phyloP scores from a whole-genome alignment of 1,139 yeast genomes.

The Candida pseudoviswanathii region DNA sequence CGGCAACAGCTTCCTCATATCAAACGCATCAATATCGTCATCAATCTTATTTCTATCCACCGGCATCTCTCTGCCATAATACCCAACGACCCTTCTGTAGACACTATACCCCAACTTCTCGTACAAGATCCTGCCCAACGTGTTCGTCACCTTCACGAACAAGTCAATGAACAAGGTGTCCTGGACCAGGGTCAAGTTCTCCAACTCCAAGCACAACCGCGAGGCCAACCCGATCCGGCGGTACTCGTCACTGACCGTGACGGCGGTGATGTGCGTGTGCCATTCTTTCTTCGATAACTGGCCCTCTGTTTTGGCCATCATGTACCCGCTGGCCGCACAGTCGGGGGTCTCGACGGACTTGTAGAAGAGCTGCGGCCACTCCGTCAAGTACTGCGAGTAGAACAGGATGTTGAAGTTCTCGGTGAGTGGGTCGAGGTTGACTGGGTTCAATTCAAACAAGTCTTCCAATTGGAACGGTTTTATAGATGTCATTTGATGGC shows the following conservation, averaged over 20 bases:
- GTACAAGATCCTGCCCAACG: constrained; percentile 77
- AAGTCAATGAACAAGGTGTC: constrained; percentile 84
- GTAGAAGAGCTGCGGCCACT: constrained; percentile 91
- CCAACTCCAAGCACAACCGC: constrained; percentile 71
- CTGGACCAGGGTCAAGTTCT: constrained; percentile 62
- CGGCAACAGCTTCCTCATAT: constrained; percentile 70
- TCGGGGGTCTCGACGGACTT: constrained; percentile 54
- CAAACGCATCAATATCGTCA: constrained; percentile 86
- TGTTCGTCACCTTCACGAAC: constrained; percentile 85
- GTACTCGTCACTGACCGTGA: constrained; percentile 81
- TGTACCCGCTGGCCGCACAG: constrained; percentile 61
- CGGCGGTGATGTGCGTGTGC: constrained; percentile 98
- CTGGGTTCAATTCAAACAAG: constrained; percentile 66
- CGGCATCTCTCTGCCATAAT: constrained; percentile 62
- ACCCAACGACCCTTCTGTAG: constrained; percentile 86
- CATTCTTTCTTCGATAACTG: constrained; percentile 64
- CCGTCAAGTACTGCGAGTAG: constrained; percentile 77
- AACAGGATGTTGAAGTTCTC: constrained; percentile 87
- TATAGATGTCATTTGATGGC: constrained; percentile 65
- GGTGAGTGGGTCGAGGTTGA: constrained; percentile 85
- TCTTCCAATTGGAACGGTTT: constrained; percentile 88
- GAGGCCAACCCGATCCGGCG: constrained; percentile 87
- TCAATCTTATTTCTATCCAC: constrained; percentile 46
- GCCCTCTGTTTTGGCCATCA: constrained; percentile 99
- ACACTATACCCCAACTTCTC: constrained; percentile 85